Evolutionary conservation across 106 monocot genomes (phyloP).

Genomic region (Triglochin maritima): DNA sequence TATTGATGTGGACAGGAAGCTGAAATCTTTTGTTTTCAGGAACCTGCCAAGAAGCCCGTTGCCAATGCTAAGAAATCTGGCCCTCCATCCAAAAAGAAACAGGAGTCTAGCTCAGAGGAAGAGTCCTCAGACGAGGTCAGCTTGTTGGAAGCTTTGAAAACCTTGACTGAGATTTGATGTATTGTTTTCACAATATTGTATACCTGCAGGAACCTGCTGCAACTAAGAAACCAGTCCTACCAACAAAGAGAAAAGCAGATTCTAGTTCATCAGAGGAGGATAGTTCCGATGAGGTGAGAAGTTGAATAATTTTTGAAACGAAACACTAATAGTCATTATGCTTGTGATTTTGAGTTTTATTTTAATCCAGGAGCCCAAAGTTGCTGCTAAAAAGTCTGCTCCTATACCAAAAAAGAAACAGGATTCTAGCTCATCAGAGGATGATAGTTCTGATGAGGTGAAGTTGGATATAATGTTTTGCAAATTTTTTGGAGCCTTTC

Average conservation of each 20-base stretch:
- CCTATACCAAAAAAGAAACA: too few relatives aligned
- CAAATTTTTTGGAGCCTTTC: too few relatives aligned
- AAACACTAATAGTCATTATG: too few relatives aligned
- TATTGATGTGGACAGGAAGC: background rate
- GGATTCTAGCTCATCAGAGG: background rate
- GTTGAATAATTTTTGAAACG: too few relatives aligned
- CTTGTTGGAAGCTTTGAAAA: background rate
- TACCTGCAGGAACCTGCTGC: background rate
- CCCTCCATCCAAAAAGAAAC: background rate
- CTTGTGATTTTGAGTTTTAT: too few relatives aligned
- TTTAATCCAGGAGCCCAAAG: too few relatives aligned
- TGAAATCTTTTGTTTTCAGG: background rate
- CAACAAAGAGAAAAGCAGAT: constrained; percentile 3
- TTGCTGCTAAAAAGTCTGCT: too few relatives aligned
- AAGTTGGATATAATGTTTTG: background rate
- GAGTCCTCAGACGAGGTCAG: constrained; percentile 12
- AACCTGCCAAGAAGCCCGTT: background rate
- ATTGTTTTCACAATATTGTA: too few relatives aligned
- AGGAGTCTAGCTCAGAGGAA: constrained; percentile 5
- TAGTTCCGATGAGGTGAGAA: too few relatives aligned
- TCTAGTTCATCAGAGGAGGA: too few relatives aligned
- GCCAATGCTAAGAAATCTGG: background rate
- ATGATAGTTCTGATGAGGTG: constrained; percentile 12
- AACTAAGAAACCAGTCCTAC: constrained; percentile 1
- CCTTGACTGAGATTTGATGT: too few relatives aligned